Evolutionary conservation across 1,284 basidiomycete species (phyloP).

Genomic region (Ustilago lituana): DNA sequence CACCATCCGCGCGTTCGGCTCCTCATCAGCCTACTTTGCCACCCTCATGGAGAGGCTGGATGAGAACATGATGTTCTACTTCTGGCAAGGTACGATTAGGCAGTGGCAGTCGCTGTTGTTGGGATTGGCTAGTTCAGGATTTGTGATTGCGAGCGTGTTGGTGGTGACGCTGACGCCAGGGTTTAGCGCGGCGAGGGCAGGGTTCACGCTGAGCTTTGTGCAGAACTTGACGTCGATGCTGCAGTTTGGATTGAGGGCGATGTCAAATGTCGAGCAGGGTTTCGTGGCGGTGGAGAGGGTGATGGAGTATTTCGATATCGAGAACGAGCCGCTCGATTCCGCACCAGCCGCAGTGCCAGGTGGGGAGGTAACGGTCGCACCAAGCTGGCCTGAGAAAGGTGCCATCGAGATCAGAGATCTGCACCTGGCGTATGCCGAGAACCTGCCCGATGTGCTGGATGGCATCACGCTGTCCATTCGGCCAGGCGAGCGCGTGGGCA

Average conservation of each 20-base stretch:
- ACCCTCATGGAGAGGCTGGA: conserved; percentile 75
- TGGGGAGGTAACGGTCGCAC: conserved; percentile 34
- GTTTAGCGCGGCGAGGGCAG: conserved; percentile 31
- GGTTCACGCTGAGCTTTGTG: conserved; percentile 60
- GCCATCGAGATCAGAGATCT: conserved; percentile 60
- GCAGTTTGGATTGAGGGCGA: conserved; percentile 58
- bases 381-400: conserved; percentile 62
- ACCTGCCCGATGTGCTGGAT: conserved; percentile 70
- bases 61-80: conserved; percentile 88
- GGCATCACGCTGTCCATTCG: conserved; percentile 68
- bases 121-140: conserved; percentile 59
- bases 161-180: conserved; percentile 43
- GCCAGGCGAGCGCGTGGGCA: conserved; percentile 71
- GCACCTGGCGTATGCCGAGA: conserved; percentile 70
- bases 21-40: conserved; percentile 69
- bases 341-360: conserved; percentile 16
- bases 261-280: conserved; percentile 68
- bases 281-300: conserved; percentile 66
- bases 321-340: conserved; percentile 50
- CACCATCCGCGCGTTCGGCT: conserved; percentile 81
- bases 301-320: conserved; percentile 57
- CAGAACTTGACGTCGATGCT: conserved; percentile 52
- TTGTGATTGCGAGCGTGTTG: conserved; percentile 56
- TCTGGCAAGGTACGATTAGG: conserved; percentile 81
- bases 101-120: conserved; percentile 83